Evolutionary conservation across 495 filamentous ascomycete species (phyloP).

Genomic region (Neurospora africana): DNA sequence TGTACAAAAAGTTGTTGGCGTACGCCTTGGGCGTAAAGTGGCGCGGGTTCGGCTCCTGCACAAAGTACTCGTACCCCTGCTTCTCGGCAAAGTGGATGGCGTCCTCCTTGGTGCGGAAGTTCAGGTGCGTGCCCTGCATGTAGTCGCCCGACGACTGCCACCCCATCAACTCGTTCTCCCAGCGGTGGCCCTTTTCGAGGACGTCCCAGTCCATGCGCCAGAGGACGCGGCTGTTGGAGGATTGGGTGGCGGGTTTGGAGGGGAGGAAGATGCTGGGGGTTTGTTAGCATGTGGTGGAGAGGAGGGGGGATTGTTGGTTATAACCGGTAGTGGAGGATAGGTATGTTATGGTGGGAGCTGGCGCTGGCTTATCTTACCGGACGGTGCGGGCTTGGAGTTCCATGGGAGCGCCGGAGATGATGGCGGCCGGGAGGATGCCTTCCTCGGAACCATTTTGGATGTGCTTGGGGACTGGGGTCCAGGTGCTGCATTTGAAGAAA

Average conservation of each 20-base stretch:
- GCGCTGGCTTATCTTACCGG: no score
- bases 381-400: constrained; percentile 90
- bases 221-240: constrained; percentile 68
- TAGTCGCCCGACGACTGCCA: constrained; percentile 93
- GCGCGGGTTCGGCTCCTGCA: constrained; percentile 89
- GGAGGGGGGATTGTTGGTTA: no score
- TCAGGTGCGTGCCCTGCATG: constrained; percentile 84
- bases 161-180: constrained; percentile 97
- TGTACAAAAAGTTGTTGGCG: constrained; percentile 89
- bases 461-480: constrained; percentile 77
- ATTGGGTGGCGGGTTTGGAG: constrained; percentile 87
- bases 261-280: constrained; percentile 70
- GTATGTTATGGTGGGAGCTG: no score
- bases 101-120: constrained; percentile 90
- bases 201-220: constrained; percentile 99
- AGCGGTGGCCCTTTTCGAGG: constrained; percentile 72
- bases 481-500: constrained; percentile 47
- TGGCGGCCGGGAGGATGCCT: constrained; percentile 64
- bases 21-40: constrained; percentile 85
- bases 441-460: constrained; percentile 87
- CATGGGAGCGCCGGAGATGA: constrained; percentile 84
- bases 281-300: background rate
- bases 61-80: constrained; percentile 98
- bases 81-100: constrained; percentile 93
- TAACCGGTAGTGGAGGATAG: no score